These are phyloP conservation scores for Solanum aculeatissimum DNA, from an alignment of 305 asterid genomes.

Conservation along the genomic window DNA sequence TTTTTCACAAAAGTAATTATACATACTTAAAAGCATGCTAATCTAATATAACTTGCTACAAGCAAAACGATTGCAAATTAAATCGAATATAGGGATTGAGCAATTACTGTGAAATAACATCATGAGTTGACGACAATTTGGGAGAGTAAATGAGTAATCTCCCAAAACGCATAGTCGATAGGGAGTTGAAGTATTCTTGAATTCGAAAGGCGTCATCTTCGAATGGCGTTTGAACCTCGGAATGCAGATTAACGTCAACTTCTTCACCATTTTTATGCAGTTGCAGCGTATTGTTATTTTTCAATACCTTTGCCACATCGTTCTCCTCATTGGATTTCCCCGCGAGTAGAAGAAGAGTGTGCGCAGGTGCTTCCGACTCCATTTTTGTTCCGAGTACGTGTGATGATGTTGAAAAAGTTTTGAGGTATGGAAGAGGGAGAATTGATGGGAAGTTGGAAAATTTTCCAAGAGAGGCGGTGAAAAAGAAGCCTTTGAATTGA, in stretches of 20 bases:
- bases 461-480: neutral
- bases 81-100: neutral
- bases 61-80: neutral
- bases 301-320: conserved; percentile 45
- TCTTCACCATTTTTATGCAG: conserved; percentile 35
- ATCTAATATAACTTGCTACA: neutral
- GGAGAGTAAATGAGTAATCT: conserved; percentile 66
- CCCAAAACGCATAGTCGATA: conserved; percentile 49
- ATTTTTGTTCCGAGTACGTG: conserved; percentile 5
- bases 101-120: conserved; percentile 54
- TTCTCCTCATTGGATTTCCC: conserved; percentile 59
- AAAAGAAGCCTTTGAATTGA: neutral
- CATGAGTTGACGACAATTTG: conserved; percentile 71
- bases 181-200: conserved; percentile 35
- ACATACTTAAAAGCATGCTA: neutral
- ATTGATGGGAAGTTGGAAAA: neutral
- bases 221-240: conserved; percentile 24
- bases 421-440: neutral
- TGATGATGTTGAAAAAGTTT: neutral
- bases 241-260: conserved; percentile 25
- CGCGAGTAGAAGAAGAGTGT: conserved; percentile 31
- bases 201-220: conserved; percentile 27
- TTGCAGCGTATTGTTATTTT: conserved; percentile 30
- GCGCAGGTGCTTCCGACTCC: conserved; percentile 34
- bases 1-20: neutral